phyloP scores from a whole-genome alignment of 176 grass and related monocot genomes.

The Oryza meyeriana region DNA sequence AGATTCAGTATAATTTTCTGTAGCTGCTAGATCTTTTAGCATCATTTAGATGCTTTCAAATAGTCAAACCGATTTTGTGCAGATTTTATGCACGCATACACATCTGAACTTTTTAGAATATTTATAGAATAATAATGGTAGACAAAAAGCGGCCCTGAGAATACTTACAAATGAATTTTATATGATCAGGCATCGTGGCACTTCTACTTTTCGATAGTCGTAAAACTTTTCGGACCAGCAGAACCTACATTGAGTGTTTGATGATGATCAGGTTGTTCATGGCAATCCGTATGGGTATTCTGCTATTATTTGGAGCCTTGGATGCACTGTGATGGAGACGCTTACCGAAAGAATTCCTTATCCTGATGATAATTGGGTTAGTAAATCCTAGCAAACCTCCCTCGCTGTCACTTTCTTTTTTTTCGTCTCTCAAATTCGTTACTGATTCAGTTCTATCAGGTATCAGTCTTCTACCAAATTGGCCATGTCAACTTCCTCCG shows the following conservation, averaged over 20 bases:
- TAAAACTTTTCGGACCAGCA: background rate
- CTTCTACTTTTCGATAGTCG: background rate
- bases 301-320: constrained; percentile 40
- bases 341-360: constrained; percentile 20
- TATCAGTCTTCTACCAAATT: constrained; percentile 41
- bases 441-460: background rate
- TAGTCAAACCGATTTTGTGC: too few species aligned
- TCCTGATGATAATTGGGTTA: constrained; percentile 24
- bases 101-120: too few species aligned
- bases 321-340: constrained; percentile 42
- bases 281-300: constrained; percentile 31
- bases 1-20: background rate
- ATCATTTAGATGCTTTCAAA: too few species aligned
- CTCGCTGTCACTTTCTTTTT: background rate
- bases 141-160: too few species aligned
- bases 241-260: background rate
- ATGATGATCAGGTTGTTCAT: constrained; percentile 25
- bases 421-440: background rate
- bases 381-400: background rate
- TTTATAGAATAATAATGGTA: too few species aligned
- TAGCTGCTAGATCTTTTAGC: background rate
- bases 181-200: too few species aligned
- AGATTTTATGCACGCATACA: too few species aligned
- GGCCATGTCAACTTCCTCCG: constrained; percentile 34
- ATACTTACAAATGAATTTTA: too few species aligned